Evolutionary conservation across 2,329 filamentous ascomycete species (phyloP).

Genomic region (Elsinoe perseae): DNA sequence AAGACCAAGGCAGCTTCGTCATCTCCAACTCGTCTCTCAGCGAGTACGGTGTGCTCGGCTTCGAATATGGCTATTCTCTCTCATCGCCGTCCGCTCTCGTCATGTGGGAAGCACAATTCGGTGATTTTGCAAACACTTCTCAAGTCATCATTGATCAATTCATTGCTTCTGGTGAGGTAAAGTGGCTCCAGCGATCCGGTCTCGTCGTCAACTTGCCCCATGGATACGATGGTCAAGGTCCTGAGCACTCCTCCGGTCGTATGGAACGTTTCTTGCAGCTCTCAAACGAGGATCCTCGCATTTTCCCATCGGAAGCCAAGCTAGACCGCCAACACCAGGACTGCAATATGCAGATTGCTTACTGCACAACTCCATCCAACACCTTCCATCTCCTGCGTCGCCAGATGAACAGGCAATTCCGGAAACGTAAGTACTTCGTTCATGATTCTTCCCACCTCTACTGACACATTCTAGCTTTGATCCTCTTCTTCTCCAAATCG

Average conservation of each 20-base stretch:
- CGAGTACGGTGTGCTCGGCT: conserved; percentile 71
- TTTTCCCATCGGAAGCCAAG: conserved; percentile 83
- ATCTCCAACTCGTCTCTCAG: conserved; percentile 91
- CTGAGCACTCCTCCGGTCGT: conserved; percentile 94
- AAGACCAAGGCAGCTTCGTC: conserved; percentile 90
- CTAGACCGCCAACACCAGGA: conserved; percentile 96
- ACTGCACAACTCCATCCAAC: conserved; percentile 94
- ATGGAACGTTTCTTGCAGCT: conserved; percentile 97
- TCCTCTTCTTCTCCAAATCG: conserved; percentile 98
- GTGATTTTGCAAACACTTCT: conserved; percentile 99
- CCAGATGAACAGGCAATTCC: conserved; percentile 98
- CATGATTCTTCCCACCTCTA: conserved; percentile 13
- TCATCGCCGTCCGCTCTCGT: conserved; percentile 95
- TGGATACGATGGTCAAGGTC: conserved; percentile 96
- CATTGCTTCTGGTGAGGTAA: conserved; percentile 91
- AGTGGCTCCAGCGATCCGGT: conserved; percentile 97
- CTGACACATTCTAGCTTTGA: conserved; percentile 54
- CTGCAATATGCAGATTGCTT: conserved; percentile 98
- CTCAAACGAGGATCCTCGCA: conserved; percentile 90
- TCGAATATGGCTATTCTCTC: conserved; percentile 97
- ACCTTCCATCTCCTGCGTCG: conserved; percentile 92
- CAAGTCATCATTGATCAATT: conserved; percentile 99
- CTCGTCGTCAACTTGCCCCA: conserved; percentile 94
- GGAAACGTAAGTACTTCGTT: conserved; percentile 68
- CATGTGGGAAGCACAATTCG: conserved; percentile 99